Base-by-base conservation (phyloP, 2,329 filamentous ascomycete genomes). In the Fusarium begoniae region DNA sequence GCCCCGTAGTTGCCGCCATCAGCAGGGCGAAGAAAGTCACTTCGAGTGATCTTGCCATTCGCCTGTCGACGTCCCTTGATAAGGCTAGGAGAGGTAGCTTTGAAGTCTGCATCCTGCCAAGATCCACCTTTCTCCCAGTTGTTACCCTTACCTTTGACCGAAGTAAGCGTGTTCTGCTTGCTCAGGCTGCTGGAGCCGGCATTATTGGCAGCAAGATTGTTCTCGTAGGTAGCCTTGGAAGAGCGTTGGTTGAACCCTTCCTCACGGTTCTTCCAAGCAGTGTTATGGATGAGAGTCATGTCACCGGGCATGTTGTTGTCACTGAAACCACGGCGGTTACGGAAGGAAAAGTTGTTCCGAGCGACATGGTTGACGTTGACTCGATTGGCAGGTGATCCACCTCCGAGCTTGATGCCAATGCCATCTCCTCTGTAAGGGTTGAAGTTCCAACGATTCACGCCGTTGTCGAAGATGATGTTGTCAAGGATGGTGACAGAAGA, bases 351-450 rank as follows among this genome's bases (percentile, higher is more conserved):
- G n/a, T 53, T 53, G 32, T 86, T 86, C 47, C 78, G 79, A 58
- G 85, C 73, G 51, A 83, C 78, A 72, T 86, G 84, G 77, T 83
- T 80, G 6, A 82, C 83, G 40, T 78, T 77, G 35, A 76, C 79
- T 22, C 77, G 78, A 62, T 81, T 78, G 40, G 75, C 78, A 1
- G n/a, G 7, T 30, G 59, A 37, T 22, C 41, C 30, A 22, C 82
- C 81, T 24, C 84, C 82, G 20, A 86, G 81, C 77, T 86, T 85
- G 82, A 85, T 84, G 30, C 84, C 83, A 74, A 86, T 86, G 55
- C 84, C 84, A 60, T 86, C 84, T 43, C 84, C 84, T 44, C 81
- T 75, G 71, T 85, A 85, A 40, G 80, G 67, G 45, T 67, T 70
- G 77, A 86, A 86, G 63, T 77, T 78, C 84, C 84, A 86, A 37